phyloP scores from a whole-genome alignment of 1,284 basidiomycete species.

The Apiotrichum gracile region DNA sequence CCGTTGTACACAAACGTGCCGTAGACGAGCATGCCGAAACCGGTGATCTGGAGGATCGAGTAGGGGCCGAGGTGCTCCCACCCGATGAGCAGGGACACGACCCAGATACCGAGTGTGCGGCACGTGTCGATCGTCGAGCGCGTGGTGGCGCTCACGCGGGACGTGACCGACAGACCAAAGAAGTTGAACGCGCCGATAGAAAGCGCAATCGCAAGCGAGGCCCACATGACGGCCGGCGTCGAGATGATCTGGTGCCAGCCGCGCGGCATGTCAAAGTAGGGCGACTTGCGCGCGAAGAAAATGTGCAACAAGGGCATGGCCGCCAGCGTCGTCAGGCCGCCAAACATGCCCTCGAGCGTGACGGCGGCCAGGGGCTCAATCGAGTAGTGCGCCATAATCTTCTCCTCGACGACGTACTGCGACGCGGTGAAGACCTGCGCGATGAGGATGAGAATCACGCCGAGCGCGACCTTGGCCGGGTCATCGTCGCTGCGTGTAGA shows the following conservation, averaged over 20 bases:
- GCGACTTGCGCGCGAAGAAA: conserved; percentile 58
- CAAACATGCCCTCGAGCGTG: conserved; percentile 90
- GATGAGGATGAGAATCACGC: conserved; percentile 86
- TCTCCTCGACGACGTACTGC: conserved; percentile 74
- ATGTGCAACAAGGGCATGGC: conserved; percentile 48
- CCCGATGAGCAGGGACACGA: conserved; percentile 75
- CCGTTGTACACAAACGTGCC: conserved; percentile 58
- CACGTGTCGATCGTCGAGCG: conserved; percentile 91
- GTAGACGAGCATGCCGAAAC: conserved; percentile 81
- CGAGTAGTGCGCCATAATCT: conserved; percentile 79
- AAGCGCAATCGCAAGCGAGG: conserved; percentile 69
- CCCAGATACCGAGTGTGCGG: conserved; percentile 74
- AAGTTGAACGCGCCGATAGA: conserved; percentile 94
- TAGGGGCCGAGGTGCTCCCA: conserved; percentile 86
- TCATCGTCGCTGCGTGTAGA: conserved; percentile 31
- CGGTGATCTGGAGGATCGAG: conserved; percentile 77
- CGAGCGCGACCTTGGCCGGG: conserved; percentile 46
- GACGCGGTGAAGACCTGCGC: conserved; percentile 72
- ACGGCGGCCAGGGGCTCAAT: conserved; percentile 92
- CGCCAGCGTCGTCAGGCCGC: conserved; percentile 57
- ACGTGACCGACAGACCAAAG: conserved; percentile 88
- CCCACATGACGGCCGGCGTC: conserved; percentile 69
- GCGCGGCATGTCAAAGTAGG: conserved; percentile 85
- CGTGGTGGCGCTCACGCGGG: conserved; percentile 80
- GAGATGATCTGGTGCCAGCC: conserved; percentile 85